These are phyloP conservation scores for Chaetomium olivaceum DNA, from an alignment of 2,329 filamentous ascomycete genomes.

Conservation along the genomic window DNA sequence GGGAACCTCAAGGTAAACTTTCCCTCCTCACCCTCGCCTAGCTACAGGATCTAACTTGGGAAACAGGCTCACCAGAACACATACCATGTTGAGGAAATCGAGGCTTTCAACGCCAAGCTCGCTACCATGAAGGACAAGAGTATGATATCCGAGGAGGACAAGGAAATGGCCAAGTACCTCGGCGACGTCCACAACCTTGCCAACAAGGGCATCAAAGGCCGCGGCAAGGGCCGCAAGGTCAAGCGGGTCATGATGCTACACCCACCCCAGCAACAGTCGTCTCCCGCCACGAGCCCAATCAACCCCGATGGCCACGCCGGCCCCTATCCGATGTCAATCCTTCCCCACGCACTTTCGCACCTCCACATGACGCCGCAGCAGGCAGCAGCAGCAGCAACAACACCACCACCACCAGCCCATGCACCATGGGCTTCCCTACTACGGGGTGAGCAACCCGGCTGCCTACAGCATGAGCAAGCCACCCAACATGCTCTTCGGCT, in stretches of 20 bases:
- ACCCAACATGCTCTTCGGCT: slow-evolving; percentile 5
- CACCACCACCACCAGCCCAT: slow-evolving; percentile 11
- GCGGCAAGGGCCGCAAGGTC: slow-evolving; percentile 80
- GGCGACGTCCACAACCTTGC: slow-evolving; percentile 90
- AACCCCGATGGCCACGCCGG: not conserved
- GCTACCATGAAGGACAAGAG: slow-evolving; percentile 62
- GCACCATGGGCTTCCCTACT: slow-evolving; percentile 24
- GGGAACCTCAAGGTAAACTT: slow-evolving; percentile 83
- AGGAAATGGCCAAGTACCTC: slow-evolving; percentile 82
- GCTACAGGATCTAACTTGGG: slow-evolving; percentile 12
- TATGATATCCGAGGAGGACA: slow-evolving; percentile 65
- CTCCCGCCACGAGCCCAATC: slow-evolving; percentile 8
- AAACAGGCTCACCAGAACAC: slow-evolving; percentile 85
- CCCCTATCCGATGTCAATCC: slow-evolving; percentile 15
- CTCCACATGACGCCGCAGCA: slow-evolving; percentile 9
- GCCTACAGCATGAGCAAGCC: slow-evolving; percentile 39
- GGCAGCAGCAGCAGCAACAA: slow-evolving; percentile 3
- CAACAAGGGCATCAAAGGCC: slow-evolving; percentile 97
- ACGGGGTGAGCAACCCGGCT: slow-evolving; percentile 38
- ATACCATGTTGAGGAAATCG: slow-evolving; percentile 77
- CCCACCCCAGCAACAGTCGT: slow-evolving; percentile 7
- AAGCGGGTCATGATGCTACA: slow-evolving; percentile 29
- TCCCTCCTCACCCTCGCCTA: not conserved
- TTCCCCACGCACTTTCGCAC: slow-evolving; percentile 23
- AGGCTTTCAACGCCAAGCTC: slow-evolving; percentile 70